Base-by-base conservation (phyloP, 352 stramenopile genomes). In the Phytophthora pistaciae region DNA sequence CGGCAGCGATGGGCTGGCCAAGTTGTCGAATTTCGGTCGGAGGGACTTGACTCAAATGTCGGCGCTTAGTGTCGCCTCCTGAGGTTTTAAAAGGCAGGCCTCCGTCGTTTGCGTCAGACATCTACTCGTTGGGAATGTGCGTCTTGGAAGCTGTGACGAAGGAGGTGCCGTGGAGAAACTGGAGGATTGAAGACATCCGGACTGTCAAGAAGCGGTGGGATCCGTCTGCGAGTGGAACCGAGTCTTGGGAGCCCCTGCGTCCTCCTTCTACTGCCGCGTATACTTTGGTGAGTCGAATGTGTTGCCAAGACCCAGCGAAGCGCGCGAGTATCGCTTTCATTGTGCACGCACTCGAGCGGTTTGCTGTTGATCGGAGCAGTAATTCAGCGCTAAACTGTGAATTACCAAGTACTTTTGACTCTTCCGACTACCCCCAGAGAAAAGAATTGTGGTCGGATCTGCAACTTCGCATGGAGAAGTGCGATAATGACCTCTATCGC, bases 21-120 rank as follows among this genome's bases (percentile, higher is more conserved):
- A 75, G 50, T 66, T 82, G 14, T 46, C 66, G 23, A 67, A 78
- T 49, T 82, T 82, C 46, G 70, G 74, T 0, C 38, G 75, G n/a
- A 67, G 68, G 18, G 7, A 8, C 14, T 50, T 20, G 20, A n/a
- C 23, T 25, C 21, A 7, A 38, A 60, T 0, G 10, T n/a, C 27
- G 13, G 3, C 18, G 29, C n/a, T 18, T 14, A 14, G 8, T 16
- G 21, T 46, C 38, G 65, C 1, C 5, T 54, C 54, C 0, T 27
- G 67, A 74, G 27, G 59, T 55, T 48, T 48, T 64, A 40, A 5
- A 25, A 49, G 49, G 49, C 1, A 29, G 20, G 0, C 5, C 11
- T 14, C 25, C 38, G 11, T 61, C 56, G 0, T 46, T 25, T 42
- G n/a, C 49, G 25, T 66, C 65, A 0, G 65, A 72, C 40, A 11